phyloP scores from a whole-genome alignment of 225 moss, liverwort and hornwort genomes.

The Ulota crispa region DNA sequence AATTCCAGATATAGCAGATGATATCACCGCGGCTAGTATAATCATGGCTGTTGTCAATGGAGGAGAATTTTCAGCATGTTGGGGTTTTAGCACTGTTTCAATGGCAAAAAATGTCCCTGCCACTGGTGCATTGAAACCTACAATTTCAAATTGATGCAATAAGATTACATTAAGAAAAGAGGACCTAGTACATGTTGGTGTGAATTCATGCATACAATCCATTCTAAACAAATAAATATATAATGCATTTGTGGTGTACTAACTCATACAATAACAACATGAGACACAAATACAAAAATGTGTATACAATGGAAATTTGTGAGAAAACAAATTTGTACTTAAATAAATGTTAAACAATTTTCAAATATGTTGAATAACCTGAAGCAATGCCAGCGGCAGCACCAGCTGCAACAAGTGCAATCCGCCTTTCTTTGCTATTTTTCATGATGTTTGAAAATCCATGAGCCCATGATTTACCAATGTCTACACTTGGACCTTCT shows the following conservation, averaged over 20 bases:
- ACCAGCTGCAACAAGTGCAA: slow-evolving; percentile 94
- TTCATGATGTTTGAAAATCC: slow-evolving; percentile 93
- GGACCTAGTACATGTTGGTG: too few relatives aligned
- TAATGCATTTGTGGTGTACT: background rate
- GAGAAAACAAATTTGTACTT: background rate
- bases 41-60: slow-evolving; percentile 98
- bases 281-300: background rate
- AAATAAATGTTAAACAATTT: background rate
- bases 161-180: background rate
- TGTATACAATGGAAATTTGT: background rate
- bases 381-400: slow-evolving; percentile 99
- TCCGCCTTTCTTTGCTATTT: slow-evolving; percentile 87
- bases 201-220: too few relatives aligned
- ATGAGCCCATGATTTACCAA: slow-evolving; percentile 98
- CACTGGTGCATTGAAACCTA: slow-evolving; percentile 98
- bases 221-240: too few relatives aligned
- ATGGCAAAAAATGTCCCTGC: slow-evolving; percentile 96
- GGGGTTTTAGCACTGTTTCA: slow-evolving; percentile 89
- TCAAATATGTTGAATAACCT: slow-evolving; percentile 27
- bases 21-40: slow-evolving; percentile 92
- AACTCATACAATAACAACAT: background rate
- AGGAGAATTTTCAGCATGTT: slow-evolving; percentile 96
- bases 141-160: background rate
- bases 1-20: slow-evolving; percentile 82
- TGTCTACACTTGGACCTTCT: slow-evolving; percentile 97